Evolutionary conservation across 2,329 filamentous ascomycete genomes (phyloP), one percentile per base, ranked within the genome.

Genomic region (Talaromyces sp.): DNA sequence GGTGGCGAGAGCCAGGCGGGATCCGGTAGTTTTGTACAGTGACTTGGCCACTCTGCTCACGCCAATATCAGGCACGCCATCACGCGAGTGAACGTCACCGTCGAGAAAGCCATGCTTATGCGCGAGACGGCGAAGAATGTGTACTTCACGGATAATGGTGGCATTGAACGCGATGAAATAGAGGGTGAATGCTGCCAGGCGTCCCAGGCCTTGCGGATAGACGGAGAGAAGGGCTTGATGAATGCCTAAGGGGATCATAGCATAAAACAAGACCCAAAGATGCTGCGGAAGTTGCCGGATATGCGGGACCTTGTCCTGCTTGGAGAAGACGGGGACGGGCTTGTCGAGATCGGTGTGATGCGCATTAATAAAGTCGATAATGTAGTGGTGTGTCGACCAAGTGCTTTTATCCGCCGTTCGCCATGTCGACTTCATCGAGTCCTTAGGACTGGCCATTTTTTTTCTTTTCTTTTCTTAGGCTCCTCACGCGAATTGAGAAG

Each of bases 381-480:
- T 59, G 68, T 67, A 72, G 62, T 77, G 75, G 49, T 65, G 62
- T 5, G 66, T 4, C 5, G 66, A 71, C 76, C 76, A 78, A 3
- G 67, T 39, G 19, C 62, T 62, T 27, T 62, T 67, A 62, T 72
- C 70, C 25, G 59, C 62, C 6, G 42, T 49, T 4, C 71, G 71
- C 76, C 76, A 78, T 8, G 76, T 77, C 4, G 76, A 76, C 68
- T 77, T 77, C 70, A 78, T 78, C 10, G 74, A 76, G 65, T 78
- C 74, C 55, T 71, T 73, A 2, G 69, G 67, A 19, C 65, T 67
- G 1, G 17, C 30, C 52, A 56, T 53, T 19, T 32, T 42, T 39
- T 58, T 42, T 30, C n/a, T 32, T 42, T 22, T 58, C 39, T 32
- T 27, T 22, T 58, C 56, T 30, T 30, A 11, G 4, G 33, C 10